phyloP scores from a whole-genome alignment of 371 early-diverging fungal genomes.

The Thermomucor indicae-seudaticae region DNA sequence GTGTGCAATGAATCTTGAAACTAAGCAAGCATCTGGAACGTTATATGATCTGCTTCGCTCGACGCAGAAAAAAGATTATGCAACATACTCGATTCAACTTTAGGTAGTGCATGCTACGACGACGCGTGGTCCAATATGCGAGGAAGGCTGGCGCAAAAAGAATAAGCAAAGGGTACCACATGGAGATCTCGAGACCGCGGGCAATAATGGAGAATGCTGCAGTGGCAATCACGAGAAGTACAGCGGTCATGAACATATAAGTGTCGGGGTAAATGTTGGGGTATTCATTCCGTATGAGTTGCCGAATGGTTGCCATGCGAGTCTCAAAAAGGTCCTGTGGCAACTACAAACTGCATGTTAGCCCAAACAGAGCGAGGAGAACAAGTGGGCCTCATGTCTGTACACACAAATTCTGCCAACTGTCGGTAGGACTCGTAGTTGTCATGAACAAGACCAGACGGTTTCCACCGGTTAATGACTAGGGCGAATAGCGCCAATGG shows the following conservation, averaged over 20 bases:
- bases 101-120: conserved; percentile 22
- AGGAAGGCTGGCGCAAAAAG: conserved; percentile 24
- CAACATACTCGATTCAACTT: conserved; percentile 14
- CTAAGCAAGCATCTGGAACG: conserved; percentile 11
- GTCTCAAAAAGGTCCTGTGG: conserved; percentile 23
- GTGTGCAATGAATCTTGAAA: conserved; percentile 27
- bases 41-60: background rate
- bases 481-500: conserved; percentile 16
- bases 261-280: conserved; percentile 34
- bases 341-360: conserved; percentile 11
- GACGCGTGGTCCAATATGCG: conserved; percentile 28
- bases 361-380: background rate
- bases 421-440: conserved; percentile 10
- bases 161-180: conserved; percentile 36
- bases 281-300: conserved; percentile 19
- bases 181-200: conserved; percentile 18
- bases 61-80: background rate
- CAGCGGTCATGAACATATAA: conserved; percentile 26
- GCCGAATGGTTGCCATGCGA: conserved; percentile 16
- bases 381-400: background rate
- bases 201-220: conserved; percentile 32
- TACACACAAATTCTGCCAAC: conserved; percentile 16
- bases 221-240: conserved; percentile 25
- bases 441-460: conserved; percentile 3
- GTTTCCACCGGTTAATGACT: conserved; percentile 8